Conservation (phyloP, 257 asterid genomes). For the Penstemon barbatus region DNA sequence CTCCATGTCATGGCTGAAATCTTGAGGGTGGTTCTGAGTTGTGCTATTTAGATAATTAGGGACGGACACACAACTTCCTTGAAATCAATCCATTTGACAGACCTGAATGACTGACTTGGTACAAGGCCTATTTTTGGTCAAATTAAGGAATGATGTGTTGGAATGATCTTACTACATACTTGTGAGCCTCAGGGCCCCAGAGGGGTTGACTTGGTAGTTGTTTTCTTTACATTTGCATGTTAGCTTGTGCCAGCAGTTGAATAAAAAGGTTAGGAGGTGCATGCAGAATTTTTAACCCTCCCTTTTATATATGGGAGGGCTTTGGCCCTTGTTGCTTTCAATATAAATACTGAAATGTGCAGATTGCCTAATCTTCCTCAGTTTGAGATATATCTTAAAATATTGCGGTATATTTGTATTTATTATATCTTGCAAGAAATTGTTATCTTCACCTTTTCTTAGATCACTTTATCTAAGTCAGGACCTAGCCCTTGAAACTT, state of each 20-base stretch:
- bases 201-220: not conserved
- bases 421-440: not conserved
- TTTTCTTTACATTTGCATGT: conserved; percentile 1
- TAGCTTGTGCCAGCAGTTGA: not conserved
- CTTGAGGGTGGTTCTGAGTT: no score
- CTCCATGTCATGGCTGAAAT: no score
- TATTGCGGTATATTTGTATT: not conserved
- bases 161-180: no score
- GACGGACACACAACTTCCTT: no score
- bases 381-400: not conserved
- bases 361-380: not conserved
- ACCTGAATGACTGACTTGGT: no score
- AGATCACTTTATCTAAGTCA: not conserved
- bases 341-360: not conserved
- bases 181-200: no score
- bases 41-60: no score
- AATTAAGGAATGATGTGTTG: no score
- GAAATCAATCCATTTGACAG: no score
- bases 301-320: not conserved
- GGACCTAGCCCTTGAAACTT: not conserved
- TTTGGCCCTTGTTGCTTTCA: conserved; percentile 5
- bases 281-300: not conserved
- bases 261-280: not conserved
- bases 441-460: not conserved
- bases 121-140: no score